These are phyloP conservation scores for Microdochium trichocladiopsis DNA, from an alignment of 2,329 filamentous ascomycete species.

Conservation along the genomic window DNA sequence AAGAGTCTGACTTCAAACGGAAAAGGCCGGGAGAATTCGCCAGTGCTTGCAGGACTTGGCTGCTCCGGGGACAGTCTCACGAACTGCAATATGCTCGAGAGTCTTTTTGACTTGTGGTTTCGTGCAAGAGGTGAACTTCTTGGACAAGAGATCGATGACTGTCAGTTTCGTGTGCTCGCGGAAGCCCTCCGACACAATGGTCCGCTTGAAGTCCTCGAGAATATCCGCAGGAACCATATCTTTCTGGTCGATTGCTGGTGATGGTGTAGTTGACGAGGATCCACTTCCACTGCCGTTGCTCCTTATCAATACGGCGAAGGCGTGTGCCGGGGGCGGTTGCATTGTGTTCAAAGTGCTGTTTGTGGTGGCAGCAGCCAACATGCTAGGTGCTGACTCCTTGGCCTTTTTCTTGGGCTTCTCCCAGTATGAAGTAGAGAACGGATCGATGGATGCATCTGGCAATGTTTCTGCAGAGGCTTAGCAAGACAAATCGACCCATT, in stretches of 20 bases:
- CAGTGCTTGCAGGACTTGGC: conserved; percentile 51
- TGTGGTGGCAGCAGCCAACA: conserved; percentile 10
- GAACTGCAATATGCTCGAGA: conserved; percentile 56
- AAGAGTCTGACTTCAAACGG: neutral
- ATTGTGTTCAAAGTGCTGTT: conserved; percentile 4
- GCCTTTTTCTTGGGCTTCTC: conserved; percentile 23
- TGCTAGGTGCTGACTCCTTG: neutral
- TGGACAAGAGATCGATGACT: conserved; percentile 68
- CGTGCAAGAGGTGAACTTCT: conserved; percentile 63
- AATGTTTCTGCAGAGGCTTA: conserved; percentile 31
- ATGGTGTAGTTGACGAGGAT: neutral
- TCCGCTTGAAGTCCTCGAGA: conserved; percentile 59
- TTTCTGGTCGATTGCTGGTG: conserved; percentile 12
- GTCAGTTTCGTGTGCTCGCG: conserved; percentile 61
- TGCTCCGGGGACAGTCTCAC: conserved; percentile 36
- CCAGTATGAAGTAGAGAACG: conserved; percentile 83
- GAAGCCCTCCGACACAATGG: conserved; percentile 58
- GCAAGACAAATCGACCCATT: conserved; percentile 6
- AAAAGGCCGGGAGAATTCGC: conserved; percentile 8
- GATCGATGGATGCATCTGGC: conserved; percentile 60
- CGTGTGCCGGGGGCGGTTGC: conserved; percentile 6
- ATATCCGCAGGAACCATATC: conserved; percentile 50
- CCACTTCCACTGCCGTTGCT: neutral
- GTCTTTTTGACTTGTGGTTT: conserved; percentile 67
- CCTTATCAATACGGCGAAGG: neutral